phyloP scores from a whole-genome alignment of 306 rosid species.

The Rosa rugosa region DNA sequence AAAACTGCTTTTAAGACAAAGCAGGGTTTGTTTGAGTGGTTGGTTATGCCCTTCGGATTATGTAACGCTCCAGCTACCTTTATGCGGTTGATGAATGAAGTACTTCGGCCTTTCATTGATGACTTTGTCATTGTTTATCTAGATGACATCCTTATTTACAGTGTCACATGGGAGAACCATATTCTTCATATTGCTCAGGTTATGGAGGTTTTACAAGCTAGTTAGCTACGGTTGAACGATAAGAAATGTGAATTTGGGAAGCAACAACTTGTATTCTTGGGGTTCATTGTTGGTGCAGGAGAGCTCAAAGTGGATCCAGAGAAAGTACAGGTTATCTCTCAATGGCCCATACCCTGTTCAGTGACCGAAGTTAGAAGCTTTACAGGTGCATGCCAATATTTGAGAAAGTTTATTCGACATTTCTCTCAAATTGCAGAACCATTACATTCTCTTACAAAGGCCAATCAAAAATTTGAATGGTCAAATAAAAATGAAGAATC shows the following conservation, averaged over 20 bases:
- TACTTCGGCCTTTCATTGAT: background rate
- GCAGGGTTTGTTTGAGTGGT: background rate
- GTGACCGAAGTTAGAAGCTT: background rate
- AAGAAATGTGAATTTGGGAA: conserved; percentile 8
- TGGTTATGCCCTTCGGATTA: background rate
- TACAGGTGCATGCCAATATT: background rate
- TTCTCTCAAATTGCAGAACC: background rate
- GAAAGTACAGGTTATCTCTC: background rate
- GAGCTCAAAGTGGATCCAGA: background rate
- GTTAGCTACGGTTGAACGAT: background rate
- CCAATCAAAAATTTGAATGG: conserved; percentile 1
- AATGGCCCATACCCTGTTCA: background rate
- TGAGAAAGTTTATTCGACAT: background rate
- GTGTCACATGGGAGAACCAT: background rate
- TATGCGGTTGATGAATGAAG: background rate
- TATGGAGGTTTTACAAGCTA: background rate
- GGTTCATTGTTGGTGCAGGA: background rate
- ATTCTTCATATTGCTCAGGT: background rate
- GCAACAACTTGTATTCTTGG: background rate
- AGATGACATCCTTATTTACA: background rate
- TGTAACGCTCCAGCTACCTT: background rate
- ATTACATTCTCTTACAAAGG: conserved; percentile 6
- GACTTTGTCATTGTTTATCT: background rate
- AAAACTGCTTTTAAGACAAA: background rate
- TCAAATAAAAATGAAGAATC: background rate